A percentile compares a stretch with the other conserved stretches of the same genome.
Evolutionary conservation across 805 yeast species (phyloP).

Genomic region (Pichia occidentalis): DNA sequence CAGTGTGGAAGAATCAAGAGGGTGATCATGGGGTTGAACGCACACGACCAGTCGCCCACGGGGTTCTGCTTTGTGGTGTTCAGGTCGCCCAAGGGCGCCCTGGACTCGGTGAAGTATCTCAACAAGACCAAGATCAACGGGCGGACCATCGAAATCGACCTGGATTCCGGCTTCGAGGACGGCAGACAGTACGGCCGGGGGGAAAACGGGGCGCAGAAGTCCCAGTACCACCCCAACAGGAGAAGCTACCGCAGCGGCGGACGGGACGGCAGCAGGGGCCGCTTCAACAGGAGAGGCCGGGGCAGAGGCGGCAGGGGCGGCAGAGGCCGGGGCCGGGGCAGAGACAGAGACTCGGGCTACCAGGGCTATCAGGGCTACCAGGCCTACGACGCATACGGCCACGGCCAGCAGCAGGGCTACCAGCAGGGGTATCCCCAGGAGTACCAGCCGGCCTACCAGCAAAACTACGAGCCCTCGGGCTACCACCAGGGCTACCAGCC

Average conservation of each 20-base stretch:
- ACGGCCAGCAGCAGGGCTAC: too few species aligned
- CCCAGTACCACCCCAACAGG: constrained; percentile 13
- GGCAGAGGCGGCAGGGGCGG: constrained; percentile 12
- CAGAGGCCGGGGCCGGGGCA: constrained; percentile 21
- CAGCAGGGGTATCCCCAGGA: too few species aligned
- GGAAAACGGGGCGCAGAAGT: constrained; percentile 77
- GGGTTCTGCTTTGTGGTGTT: constrained; percentile 94
- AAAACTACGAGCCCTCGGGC: too few species aligned
- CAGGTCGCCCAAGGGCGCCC: constrained; percentile 58
- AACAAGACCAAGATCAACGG: constrained; percentile 82
- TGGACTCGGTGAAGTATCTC: constrained; percentile 76
- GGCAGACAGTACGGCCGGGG: constrained; percentile 97
- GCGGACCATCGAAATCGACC: constrained; percentile 71
- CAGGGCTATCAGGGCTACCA: too few species aligned
- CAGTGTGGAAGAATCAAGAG: constrained; percentile 73
- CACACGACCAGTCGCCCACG: constrained; percentile 87
- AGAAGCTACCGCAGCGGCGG: constrained; percentile 10
- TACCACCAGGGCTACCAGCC: too few species aligned
- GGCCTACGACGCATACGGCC: too few species aligned
- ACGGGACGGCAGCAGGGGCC: constrained; percentile 14
- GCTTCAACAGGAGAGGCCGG: constrained; percentile 7
- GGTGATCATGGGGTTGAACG: constrained; percentile 91
- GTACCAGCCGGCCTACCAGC: too few species aligned
- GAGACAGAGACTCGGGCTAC: constrained; percentile 25
- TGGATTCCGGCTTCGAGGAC: constrained; percentile 93